These are phyloP conservation scores for Rhododendron mucronatum DNA, from an alignment of 148 eudicot species.

Conservation along the genomic window DNA sequence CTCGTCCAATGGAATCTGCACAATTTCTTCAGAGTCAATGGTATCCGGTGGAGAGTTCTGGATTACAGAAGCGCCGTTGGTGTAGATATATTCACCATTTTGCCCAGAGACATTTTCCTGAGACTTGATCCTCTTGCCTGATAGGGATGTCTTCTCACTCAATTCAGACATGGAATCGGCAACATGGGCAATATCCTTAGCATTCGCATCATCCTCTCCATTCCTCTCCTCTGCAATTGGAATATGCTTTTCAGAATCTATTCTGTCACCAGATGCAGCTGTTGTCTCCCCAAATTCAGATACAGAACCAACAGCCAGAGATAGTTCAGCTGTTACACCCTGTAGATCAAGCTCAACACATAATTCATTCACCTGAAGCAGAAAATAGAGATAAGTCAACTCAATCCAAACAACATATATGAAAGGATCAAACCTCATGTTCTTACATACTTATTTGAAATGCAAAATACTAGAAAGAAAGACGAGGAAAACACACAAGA, in stretches of 20 bases:
- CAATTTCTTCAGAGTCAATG: slow-evolving; percentile 57
- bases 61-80: slow-evolving; percentile 13
- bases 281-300: slow-evolving; percentile 25
- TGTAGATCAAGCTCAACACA: slow-evolving; percentile 51
- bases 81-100: slow-evolving; percentile 20
- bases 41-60: slow-evolving; percentile 33
- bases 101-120: slow-evolving; percentile 24
- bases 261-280: slow-evolving; percentile 20
- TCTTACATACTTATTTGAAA: neutral
- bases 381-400: neutral
- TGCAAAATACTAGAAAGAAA: neutral
- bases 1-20: slow-evolving; percentile 69
- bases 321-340: slow-evolving; percentile 14
- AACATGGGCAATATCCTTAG: slow-evolving; percentile 11
- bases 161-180: slow-evolving; percentile 26
- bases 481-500: too few species aligned
- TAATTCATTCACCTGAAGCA: slow-evolving; percentile 55
- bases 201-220: slow-evolving; percentile 19
- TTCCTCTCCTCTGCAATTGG: slow-evolving; percentile 15
- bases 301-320: slow-evolving; percentile 24
- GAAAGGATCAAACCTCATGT: neutral
- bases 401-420: neutral
- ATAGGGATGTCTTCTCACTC: slow-evolving; percentile 19
- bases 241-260: slow-evolving; percentile 20
- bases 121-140: slow-evolving; percentile 21